These are phyloP conservation scores for Nematodospora anomalae DNA, from an alignment of 1,139 yeast species.

Conservation along the genomic window DNA sequence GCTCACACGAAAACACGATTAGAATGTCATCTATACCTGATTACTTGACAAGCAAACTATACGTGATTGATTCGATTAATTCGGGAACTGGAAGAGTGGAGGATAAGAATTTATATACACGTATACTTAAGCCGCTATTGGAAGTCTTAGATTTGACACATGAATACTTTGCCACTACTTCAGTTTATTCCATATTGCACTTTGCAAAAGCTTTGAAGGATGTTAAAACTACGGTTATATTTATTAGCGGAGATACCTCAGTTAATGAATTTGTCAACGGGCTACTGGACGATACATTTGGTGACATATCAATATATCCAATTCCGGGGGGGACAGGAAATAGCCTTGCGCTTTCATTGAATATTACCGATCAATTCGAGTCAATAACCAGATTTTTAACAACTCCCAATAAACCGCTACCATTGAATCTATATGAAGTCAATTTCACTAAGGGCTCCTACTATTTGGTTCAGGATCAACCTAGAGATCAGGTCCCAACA, in stretches of 20 bases:
- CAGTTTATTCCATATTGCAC: conserved; percentile 30
- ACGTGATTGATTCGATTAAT: conserved; percentile 51
- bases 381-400: conserved; percentile 46
- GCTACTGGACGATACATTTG: conserved; percentile 21
- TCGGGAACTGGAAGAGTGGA: conserved; percentile 56
- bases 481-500: conserved; percentile 16
- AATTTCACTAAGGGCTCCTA: conserved; percentile 51
- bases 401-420: conserved; percentile 16
- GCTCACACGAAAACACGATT: neutral
- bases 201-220: conserved; percentile 30
- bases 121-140: conserved; percentile 49
- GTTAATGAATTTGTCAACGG: conserved; percentile 72
- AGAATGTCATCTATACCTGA: conserved; percentile 8
- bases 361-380: conserved; percentile 36
- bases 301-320: conserved; percentile 38
- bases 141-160: conserved; percentile 33
- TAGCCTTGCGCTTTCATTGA: conserved; percentile 68
- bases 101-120: conserved; percentile 39
- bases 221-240: conserved; percentile 43
- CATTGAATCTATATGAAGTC: conserved; percentile 57
- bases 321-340: conserved; percentile 89
- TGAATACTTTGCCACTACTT: conserved; percentile 39
- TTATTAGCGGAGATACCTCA: conserved; percentile 87
- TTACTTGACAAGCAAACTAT: conserved; percentile 10
- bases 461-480: conserved; percentile 24